phyloP scores from a whole-genome alignment of 768 basidiomycete genomes.

The Mycena leptocephala region DNA sequence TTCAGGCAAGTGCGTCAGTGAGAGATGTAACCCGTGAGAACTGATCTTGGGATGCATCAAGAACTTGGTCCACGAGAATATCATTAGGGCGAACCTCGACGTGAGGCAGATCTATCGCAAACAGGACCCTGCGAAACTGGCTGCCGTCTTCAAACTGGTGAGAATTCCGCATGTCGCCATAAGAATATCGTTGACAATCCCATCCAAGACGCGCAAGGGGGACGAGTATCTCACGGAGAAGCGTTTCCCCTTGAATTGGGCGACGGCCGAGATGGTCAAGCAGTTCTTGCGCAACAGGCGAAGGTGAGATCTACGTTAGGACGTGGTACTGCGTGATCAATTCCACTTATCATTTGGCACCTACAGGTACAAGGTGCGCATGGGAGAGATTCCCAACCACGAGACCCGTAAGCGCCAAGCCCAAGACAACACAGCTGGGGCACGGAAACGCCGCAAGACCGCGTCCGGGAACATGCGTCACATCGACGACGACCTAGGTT shows the following conservation, averaged over 20 bases:
- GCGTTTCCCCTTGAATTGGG: slow-evolving; percentile 26
- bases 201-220: neutral
- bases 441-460: neutral
- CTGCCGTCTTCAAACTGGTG: slow-evolving; percentile 18
- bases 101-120: neutral
- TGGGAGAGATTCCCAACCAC: neutral
- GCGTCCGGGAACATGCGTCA: neutral
- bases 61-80: slow-evolving; percentile 4
- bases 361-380: neutral
- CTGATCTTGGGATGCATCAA: neutral
- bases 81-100: slow-evolving; percentile 2
- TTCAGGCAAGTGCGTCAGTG: neutral
- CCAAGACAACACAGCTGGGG: neutral
- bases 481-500: neutral
- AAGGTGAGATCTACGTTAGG: no score
- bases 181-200: neutral
- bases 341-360: no score
- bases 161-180: neutral
- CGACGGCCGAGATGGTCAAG: slow-evolving; percentile 13
- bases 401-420: neutral
- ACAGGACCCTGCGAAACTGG: slow-evolving; percentile 5
- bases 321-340: no score
- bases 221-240: slow-evolving; percentile 6
- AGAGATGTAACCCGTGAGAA: neutral
- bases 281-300: slow-evolving; percentile 17